Percentiles rank a stretch among this genome's conserved stretches.
Conservation (phyloP, 1,139 yeast genomes). For the Taphrina flavorubra region DNA sequence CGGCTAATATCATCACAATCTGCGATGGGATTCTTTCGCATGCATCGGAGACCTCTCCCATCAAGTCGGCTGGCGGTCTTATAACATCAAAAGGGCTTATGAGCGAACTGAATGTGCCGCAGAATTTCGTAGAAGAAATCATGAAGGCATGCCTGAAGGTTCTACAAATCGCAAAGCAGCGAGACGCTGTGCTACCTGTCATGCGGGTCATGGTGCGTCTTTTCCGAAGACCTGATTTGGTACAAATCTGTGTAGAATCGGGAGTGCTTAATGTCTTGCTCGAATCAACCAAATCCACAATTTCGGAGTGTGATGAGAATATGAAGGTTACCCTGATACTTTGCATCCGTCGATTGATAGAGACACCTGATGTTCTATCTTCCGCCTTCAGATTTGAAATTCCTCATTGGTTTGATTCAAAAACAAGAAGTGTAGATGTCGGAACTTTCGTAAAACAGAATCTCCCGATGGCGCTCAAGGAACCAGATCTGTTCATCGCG, state of each 20-base stretch:
- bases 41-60: neutral
- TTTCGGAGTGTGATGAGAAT: constrained; percentile 50
- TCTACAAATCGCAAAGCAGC: neutral
- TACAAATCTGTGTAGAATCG: neutral
- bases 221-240: neutral
- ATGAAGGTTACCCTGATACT: constrained; percentile 52
- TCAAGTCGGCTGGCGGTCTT: neutral
- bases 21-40: constrained; percentile 1
- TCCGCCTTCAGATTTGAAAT: constrained; percentile 56
- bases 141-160: neutral
- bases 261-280: constrained; percentile 48
- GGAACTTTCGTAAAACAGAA: constrained; percentile 62
- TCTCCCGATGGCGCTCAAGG: constrained; percentile 63
- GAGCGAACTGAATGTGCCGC: constrained; percentile 4
- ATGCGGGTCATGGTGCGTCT: constrained; percentile 4
- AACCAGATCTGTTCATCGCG: constrained; percentile 63
- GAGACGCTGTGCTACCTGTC: neutral
- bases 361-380: constrained; percentile 61
- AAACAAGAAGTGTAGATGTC: constrained; percentile 55
- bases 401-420: constrained; percentile 51
- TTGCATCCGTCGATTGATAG: constrained; percentile 73
- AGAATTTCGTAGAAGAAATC: neutral
- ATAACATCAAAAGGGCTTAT: neutral
- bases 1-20: neutral
- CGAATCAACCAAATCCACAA: constrained; percentile 48